These are phyloP conservation scores for Omphalotus guepiniiformis DNA, from an alignment of 768 basidiomycete species.

Conservation along the genomic window DNA sequence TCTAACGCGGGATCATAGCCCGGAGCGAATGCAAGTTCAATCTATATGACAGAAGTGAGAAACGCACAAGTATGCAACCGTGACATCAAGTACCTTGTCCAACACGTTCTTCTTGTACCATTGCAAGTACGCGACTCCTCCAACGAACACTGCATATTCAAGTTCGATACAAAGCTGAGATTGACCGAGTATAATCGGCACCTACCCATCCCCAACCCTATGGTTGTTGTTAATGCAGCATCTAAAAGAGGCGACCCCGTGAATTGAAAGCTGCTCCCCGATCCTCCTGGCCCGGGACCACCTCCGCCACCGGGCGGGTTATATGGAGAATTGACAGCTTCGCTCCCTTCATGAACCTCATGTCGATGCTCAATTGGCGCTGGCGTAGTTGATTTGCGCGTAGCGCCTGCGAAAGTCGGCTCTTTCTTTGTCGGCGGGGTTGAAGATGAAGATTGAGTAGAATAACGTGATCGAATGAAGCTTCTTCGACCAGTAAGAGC, in stretches of 20 bases:
- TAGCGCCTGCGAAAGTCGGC: too few relatives aligned
- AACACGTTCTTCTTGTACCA: constrained; percentile 86
- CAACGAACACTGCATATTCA: constrained; percentile 48
- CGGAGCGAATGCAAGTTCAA: constrained; percentile 70
- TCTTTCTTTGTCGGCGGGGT: background rate
- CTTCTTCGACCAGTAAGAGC: too few relatives aligned
- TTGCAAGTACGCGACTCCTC: constrained; percentile 66
- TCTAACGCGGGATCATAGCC: constrained; percentile 86
- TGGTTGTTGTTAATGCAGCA: constrained; percentile 52
- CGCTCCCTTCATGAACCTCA: constrained; percentile 40
- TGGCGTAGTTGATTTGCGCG: background rate
- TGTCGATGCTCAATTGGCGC: constrained; percentile 17
- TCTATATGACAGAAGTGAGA: constrained; percentile 35
- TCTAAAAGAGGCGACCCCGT: constrained; percentile 45
- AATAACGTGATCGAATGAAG: background rate
- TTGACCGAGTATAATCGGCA: constrained; percentile 12
- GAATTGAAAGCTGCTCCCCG: constrained; percentile 26
- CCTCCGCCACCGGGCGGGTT: constrained; percentile 40
- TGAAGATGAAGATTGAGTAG: background rate
- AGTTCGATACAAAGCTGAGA: background rate
- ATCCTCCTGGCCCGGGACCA: constrained; percentile 27
- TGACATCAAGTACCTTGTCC: constrained; percentile 51
- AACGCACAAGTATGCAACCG: background rate
- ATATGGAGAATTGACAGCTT: constrained; percentile 33
- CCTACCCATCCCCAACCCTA: constrained; percentile 60